These are phyloP conservation scores for Phaeosphaeriaceae sp. DNA, from an alignment of 2,329 filamentous ascomycete genomes.

Conservation along the genomic window DNA sequence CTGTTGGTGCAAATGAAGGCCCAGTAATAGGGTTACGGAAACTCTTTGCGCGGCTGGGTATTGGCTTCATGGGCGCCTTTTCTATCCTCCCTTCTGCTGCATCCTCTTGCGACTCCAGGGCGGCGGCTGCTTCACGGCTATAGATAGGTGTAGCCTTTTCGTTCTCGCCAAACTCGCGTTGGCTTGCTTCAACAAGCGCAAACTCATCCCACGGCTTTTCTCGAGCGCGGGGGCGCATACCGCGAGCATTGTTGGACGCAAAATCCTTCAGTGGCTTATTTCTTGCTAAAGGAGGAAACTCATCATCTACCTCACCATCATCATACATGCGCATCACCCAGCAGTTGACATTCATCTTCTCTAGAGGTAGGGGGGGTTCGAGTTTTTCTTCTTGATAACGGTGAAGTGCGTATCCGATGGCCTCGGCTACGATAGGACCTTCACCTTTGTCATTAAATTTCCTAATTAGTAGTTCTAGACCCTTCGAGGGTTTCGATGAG, in stretches of 20 bases:
- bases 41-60: slow-evolving; percentile 48
- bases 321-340: slow-evolving; percentile 86
- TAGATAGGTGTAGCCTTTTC: slow-evolving; percentile 71
- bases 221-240: slow-evolving; percentile 67
- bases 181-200: slow-evolving; percentile 74
- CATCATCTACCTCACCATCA: slow-evolving; percentile 83
- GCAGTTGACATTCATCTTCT: slow-evolving; percentile 78
- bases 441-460: slow-evolving; percentile 73
- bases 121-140: slow-evolving; percentile 58
- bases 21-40: slow-evolving; percentile 60
- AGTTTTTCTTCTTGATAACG: slow-evolving; percentile 78
- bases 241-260: slow-evolving; percentile 77
- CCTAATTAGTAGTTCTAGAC: slow-evolving; percentile 74
- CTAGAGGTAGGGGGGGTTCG: slow-evolving; percentile 67
- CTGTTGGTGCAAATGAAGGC: slow-evolving; percentile 55
- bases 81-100: slow-evolving; percentile 23
- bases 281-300: slow-evolving; percentile 79
- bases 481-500: slow-evolving; percentile 67
- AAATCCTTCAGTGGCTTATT: slow-evolving; percentile 78
- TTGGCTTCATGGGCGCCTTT: slow-evolving; percentile 30
- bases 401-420: slow-evolving; percentile 82
- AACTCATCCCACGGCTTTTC: slow-evolving; percentile 85
- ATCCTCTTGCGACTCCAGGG: slow-evolving; percentile 29
- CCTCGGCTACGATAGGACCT: slow-evolving; percentile 74
- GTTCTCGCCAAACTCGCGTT: slow-evolving; percentile 72